These are phyloP conservation scores for Trametes coccinea DNA, from an alignment of 768 basidiomycete genomes.

Conservation along the genomic window DNA sequence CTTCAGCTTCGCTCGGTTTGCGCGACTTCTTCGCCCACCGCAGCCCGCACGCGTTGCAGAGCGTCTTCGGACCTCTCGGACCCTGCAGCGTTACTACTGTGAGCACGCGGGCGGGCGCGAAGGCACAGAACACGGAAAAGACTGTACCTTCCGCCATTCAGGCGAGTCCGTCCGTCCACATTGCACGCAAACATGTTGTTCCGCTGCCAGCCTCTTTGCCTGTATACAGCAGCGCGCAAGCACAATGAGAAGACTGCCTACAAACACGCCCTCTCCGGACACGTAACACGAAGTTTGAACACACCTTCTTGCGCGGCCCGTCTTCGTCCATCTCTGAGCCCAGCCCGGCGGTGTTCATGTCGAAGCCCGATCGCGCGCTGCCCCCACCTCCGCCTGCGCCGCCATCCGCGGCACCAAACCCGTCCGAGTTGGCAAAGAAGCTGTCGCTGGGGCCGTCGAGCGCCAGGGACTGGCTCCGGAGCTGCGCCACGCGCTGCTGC, in stretches of 20 bases:
- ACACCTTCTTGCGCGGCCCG: conserved; percentile 60
- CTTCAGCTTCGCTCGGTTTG: conserved; percentile 35
- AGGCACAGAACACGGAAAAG: neutral
- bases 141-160: conserved; percentile 86
- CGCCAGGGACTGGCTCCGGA: conserved; percentile 32
- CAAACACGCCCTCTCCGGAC: too few relatives aligned
- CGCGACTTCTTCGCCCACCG: conserved; percentile 85
- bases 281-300: conserved; percentile 1
- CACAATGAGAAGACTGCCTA: too few relatives aligned
- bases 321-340: conserved; percentile 41
- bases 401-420: conserved; percentile 14
- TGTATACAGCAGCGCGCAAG: neutral
- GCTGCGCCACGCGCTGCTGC: conserved; percentile 55
- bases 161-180: conserved; percentile 96
- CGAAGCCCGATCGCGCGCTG: neutral
- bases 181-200: conserved; percentile 85
- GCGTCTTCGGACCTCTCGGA: conserved; percentile 92
- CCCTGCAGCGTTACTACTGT: conserved; percentile 49
- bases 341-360: neutral
- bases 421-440: conserved; percentile 17
- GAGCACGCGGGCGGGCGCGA: neutral
- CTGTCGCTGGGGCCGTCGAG: conserved; percentile 11
- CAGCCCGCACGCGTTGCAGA: conserved; percentile 95
- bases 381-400: neutral
- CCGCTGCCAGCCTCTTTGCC: conserved; percentile 38